These are phyloP conservation scores for Xylariaceae sp. DNA, from an alignment of 2,329 filamentous ascomycete species.

Conservation along the genomic window DNA sequence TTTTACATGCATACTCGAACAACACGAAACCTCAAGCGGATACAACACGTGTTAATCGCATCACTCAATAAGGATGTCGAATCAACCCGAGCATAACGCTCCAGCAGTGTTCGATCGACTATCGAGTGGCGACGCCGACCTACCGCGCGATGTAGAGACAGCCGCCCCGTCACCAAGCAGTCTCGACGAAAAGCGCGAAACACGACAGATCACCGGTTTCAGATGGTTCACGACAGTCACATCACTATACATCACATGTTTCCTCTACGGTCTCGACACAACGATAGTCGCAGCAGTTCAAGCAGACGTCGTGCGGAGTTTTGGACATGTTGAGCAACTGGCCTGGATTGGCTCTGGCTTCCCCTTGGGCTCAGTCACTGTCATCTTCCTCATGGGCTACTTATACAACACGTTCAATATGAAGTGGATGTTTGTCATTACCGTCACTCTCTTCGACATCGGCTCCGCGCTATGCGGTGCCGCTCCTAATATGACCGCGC, in stretches of 20 bases:
- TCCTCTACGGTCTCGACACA: constrained; percentile 39
- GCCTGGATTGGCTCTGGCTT: constrained; percentile 38
- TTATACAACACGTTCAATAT: constrained; percentile 39
- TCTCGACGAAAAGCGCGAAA: neutral
- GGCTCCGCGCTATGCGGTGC: constrained; percentile 36
- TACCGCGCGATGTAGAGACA: neutral
- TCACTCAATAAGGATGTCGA: no score
- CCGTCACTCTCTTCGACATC: constrained; percentile 19
- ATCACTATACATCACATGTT: constrained; percentile 10
- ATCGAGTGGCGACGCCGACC: no score
- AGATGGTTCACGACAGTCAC: constrained; percentile 30
- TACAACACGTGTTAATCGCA: no score
- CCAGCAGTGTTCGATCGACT: no score
- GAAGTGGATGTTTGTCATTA: constrained; percentile 35
- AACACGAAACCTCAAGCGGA: no score
- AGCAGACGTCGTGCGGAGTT: constrained; percentile 32
- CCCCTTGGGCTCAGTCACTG: constrained; percentile 36
- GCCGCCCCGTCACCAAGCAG: neutral
- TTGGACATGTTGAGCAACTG: constrained; percentile 34
- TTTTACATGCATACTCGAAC: no score
- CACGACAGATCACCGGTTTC: constrained; percentile 29
- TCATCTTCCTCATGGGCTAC: constrained; percentile 34
- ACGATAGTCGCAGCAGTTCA: constrained; percentile 46
- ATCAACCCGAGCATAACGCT: no score
- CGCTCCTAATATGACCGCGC: constrained; percentile 22